Evolutionary conservation across 768 basidiomycete genomes (phyloP).

Genomic region (Tricholoma furcatifolium): DNA sequence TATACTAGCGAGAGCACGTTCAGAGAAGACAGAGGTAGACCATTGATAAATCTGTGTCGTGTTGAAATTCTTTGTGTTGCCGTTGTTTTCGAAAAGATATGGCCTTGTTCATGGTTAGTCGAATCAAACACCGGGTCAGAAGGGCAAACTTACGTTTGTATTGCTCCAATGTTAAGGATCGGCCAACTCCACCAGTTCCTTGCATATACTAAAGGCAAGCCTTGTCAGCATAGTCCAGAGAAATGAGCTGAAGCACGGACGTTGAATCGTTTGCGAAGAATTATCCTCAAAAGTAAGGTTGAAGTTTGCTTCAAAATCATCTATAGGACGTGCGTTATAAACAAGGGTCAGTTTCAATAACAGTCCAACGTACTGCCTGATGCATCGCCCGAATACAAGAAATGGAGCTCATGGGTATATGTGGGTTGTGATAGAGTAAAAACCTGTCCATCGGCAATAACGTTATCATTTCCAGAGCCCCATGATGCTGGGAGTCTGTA

Average conservation of each 20-base stretch:
- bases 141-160: constrained; percentile 36
- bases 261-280: constrained; percentile 30
- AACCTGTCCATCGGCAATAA: constrained; percentile 41
- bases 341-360: background rate
- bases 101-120: constrained; percentile 29
- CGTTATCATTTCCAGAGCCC: constrained; percentile 43
- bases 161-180: constrained; percentile 38
- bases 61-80: constrained; percentile 38
- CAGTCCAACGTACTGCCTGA: constrained; percentile 24
- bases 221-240: background rate
- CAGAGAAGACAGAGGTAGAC: constrained; percentile 43
- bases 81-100: constrained; percentile 39
- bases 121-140: background rate
- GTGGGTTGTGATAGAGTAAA: constrained; percentile 30
- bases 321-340: background rate
- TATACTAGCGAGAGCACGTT: constrained; percentile 38
- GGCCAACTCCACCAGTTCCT: constrained; percentile 47
- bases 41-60: constrained; percentile 42
- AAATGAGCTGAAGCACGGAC: constrained; percentile 22
- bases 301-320: constrained; percentile 33
- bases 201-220: constrained; percentile 33
- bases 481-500: constrained; percentile 41
- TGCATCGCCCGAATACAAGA: constrained; percentile 46
- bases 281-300: constrained; percentile 35
- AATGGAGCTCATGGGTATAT: constrained; percentile 45